A percentile compares a stretch with the other conserved stretches of the same genome.
phyloP scores from a whole-genome alignment of 352 stramenopile species.

The Phytopythium boreale region DNA sequence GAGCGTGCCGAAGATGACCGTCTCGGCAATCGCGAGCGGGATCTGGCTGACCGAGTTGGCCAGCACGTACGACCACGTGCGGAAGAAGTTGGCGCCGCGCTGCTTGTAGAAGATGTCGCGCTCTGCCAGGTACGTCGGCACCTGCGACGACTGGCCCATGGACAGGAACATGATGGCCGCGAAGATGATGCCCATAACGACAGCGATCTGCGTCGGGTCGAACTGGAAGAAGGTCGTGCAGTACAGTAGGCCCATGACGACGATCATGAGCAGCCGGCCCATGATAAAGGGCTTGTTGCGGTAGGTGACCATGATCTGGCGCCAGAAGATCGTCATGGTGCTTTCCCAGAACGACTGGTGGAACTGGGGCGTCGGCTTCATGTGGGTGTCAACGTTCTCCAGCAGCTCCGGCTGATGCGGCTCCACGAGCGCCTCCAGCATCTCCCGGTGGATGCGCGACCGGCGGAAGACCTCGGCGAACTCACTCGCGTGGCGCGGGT shows the following conservation, averaged over 20 bases:
- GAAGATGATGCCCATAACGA: constrained; percentile 46
- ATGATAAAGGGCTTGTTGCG: constrained; percentile 40
- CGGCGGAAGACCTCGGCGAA: constrained; percentile 28
- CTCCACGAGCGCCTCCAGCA: constrained; percentile 22
- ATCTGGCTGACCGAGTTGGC: constrained; percentile 31
- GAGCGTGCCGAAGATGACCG: constrained; percentile 71
- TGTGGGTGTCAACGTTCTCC: constrained; percentile 12
- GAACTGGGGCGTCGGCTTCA: constrained; percentile 22
- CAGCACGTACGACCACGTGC: constrained; percentile 65
- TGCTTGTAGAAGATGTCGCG: constrained; percentile 76
- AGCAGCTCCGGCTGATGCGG: constrained; percentile 17
- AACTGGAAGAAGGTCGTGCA: constrained; percentile 6
- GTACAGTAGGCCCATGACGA: constrained; percentile 5
- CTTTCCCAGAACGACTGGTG: constrained; percentile 33
- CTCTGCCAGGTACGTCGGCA: constrained; percentile 59
- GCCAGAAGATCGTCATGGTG: constrained; percentile 23
- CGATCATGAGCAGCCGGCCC: not conserved
- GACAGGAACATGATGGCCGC: constrained; percentile 64
- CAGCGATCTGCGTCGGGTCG: not conserved
- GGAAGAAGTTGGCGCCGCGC: constrained; percentile 74
- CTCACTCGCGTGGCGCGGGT: constrained; percentile 12
- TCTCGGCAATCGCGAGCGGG: constrained; percentile 47
- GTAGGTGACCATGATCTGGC: constrained; percentile 59
- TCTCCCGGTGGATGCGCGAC: constrained; percentile 30
- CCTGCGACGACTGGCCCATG: constrained; percentile 50